Conservation (phyloP, 2,329 filamentous ascomycete species). For the Aspergillus sp. region DNA sequence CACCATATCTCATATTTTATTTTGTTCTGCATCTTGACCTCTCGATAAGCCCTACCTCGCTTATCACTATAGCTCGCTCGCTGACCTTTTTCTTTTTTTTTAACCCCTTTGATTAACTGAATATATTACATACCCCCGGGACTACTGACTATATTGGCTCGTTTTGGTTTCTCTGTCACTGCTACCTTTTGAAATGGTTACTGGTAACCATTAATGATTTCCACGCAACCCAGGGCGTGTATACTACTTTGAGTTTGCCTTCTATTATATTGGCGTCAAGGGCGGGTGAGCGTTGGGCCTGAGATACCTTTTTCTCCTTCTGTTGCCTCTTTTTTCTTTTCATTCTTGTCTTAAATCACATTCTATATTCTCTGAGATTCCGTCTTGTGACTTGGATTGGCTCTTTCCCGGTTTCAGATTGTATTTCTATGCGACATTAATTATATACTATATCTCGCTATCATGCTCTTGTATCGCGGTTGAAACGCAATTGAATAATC, state of each 20-base stretch:
- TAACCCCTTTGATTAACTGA: not conserved
- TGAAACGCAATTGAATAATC: not conserved
- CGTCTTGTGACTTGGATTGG: not conserved
- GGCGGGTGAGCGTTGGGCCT: not conserved
- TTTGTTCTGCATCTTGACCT: not conserved
- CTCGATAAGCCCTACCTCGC: not conserved
- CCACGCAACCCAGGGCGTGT: not conserved
- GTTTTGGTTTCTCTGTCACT: not conserved
- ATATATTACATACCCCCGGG: slow-evolving; percentile 20
- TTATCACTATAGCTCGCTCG: not conserved
- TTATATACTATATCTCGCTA: not conserved
- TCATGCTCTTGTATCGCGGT: not conserved
- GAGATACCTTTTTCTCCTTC: not conserved
- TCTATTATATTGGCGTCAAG: not conserved
- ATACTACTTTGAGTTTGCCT: not conserved
- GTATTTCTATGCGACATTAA: not conserved
- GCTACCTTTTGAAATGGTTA: not conserved
- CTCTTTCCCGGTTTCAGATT: not conserved
- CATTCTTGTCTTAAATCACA: not conserved
- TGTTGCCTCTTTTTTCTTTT: not conserved
- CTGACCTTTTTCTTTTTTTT: not conserved
- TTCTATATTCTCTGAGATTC: not conserved
- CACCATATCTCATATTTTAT: not conserved
- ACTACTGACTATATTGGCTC: slow-evolving; percentile 16
- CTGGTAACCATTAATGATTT: slow-evolving; percentile 3